A percentile compares a stretch with the other conserved stretches of the same genome.
phyloP scores from a whole-genome alignment of 805 yeast genomes.

The Metschnikowia lunata region DNA sequence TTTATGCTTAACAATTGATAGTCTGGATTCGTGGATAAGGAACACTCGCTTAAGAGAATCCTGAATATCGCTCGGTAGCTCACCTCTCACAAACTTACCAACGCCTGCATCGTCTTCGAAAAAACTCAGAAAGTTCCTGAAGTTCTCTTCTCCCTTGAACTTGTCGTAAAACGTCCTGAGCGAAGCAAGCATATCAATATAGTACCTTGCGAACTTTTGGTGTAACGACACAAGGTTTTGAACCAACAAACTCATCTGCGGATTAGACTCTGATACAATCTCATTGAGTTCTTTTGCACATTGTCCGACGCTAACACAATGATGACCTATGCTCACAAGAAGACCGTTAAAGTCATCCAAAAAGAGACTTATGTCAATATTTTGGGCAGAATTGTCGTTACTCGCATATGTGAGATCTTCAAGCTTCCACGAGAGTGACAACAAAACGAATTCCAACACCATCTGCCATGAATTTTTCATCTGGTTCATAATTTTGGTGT shows the following conservation, averaged over 20 bases:
- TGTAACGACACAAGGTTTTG: conserved; percentile 23
- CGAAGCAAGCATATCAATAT: conserved; percentile 31
- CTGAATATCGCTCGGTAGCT: conserved; percentile 27
- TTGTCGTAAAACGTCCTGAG: conserved; percentile 32
- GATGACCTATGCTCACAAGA: conserved; percentile 11
- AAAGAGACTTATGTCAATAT: conserved; percentile 21
- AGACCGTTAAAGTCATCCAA: conserved; percentile 21
- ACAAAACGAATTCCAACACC: conserved; percentile 24
- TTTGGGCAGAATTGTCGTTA: conserved; percentile 19
- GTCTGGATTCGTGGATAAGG: conserved; percentile 45
- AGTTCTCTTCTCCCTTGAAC: conserved; percentile 18
- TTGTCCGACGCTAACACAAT: conserved; percentile 9
- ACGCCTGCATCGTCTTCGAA: conserved; percentile 21
- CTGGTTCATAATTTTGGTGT: conserved; percentile 11
- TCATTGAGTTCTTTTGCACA: conserved; percentile 10
- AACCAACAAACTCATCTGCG: conserved; percentile 10
- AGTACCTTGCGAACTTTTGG: conserved; percentile 21
- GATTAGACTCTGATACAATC: conserved; percentile 4
- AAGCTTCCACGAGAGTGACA: conserved; percentile 31
- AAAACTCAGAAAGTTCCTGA: conserved; percentile 30
- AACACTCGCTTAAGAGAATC: conserved; percentile 38
- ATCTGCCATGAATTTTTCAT: conserved; percentile 16
- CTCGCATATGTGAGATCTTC: conserved; percentile 27
- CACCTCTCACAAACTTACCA: conserved; percentile 18
- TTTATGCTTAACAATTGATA: conserved; percentile 33